These are phyloP conservation scores for Naematelia aurantialba DNA, from an alignment of 768 basidiomycete species.

Conservation along the genomic window DNA sequence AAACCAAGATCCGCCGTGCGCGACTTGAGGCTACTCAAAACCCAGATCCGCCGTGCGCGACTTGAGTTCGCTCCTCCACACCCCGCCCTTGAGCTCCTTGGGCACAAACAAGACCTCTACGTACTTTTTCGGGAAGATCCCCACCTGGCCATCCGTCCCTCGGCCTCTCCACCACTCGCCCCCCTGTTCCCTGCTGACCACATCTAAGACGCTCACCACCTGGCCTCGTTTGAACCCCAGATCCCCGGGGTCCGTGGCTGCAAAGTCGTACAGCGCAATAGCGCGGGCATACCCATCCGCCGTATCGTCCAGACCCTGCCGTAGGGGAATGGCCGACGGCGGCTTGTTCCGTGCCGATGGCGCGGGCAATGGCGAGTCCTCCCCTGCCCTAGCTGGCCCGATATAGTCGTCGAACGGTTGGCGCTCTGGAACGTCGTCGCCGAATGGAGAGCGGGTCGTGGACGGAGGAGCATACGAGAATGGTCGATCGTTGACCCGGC, in stretches of 20 bases:
- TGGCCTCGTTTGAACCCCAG: constrained; percentile 63
- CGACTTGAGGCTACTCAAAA: constrained; percentile 24
- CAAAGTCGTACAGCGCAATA: constrained; percentile 70
- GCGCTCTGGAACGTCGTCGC: constrained; percentile 8
- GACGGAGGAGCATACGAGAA: background rate
- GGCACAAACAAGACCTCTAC: constrained; percentile 42
- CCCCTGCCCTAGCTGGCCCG: too few relatives aligned
- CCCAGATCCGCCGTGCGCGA: constrained; percentile 19
- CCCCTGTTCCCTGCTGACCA: constrained; percentile 53
- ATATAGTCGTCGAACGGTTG: constrained; percentile 9
- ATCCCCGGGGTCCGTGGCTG: constrained; percentile 72
- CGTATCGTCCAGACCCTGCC: constrained; percentile 15
- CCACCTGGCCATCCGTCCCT: constrained; percentile 10
- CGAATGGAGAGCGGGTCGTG: constrained; percentile 21
- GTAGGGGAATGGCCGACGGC: constrained; percentile 5
- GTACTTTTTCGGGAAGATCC: constrained; percentile 44
- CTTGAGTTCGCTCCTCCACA: constrained; percentile 31
- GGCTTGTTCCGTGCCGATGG: background rate
- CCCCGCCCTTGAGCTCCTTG: constrained; percentile 29
- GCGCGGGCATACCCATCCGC: constrained; percentile 56
- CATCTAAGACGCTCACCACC: constrained; percentile 65
- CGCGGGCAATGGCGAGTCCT: background rate
- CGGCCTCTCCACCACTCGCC: constrained; percentile 42
- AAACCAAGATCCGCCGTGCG: background rate
- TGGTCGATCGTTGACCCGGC: background rate